Base-by-base conservation (phyloP, 2,329 filamentous ascomycete species). In the Colletotrichum sp. region DNA sequence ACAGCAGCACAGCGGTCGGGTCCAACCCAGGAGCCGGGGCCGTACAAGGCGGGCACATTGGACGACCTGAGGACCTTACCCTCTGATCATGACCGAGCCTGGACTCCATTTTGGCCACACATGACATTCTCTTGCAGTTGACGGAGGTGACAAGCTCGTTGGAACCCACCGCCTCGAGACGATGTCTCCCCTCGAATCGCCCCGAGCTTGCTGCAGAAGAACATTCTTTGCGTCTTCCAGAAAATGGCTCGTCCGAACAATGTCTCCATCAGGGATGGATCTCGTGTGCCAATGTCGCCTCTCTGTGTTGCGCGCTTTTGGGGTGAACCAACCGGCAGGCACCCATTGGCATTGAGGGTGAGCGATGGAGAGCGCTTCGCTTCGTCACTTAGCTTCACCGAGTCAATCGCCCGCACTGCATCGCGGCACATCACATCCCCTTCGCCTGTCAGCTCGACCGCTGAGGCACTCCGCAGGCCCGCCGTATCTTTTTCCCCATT, bases 201-300 rank as follows among this genome's bases (percentile, higher is more conserved):
- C 72, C 38, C 57, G 26, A 67, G 52, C 24, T 30, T n/a, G 32
- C 28, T 67, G 43, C 64, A 65, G 43, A n/a, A 58, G 24, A 36
- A 58, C 26, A 13, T 74, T 76, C 58, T 74, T 55, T 26, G 67
- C 30, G 26, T 60, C 30, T 65, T 68, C 65, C 74, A 76, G 74
- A 74, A 76, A 76, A 76, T 76, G 74, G 74, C 74, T 76, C 74
- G 70, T 76, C 74, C 74, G 74, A 76, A 58, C 34, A 32, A 43
- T 43, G 65, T 64, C 70, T 34, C 70, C 73, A 75, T 73, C 57
- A n/a, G 64, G 36, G 28, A 75, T 75, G 64, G 69, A 43, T 64
- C 55, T 71, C 63, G 28, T 36, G 55, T n/a, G 24, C 32, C 26
- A 30, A 30, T 36, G 26, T 68, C 26, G 38, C 43, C 48, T 71